Conservation (phyloP, 2,329 filamentous ascomycete species). For the Cephalotrichum gorgonifer region DNA sequence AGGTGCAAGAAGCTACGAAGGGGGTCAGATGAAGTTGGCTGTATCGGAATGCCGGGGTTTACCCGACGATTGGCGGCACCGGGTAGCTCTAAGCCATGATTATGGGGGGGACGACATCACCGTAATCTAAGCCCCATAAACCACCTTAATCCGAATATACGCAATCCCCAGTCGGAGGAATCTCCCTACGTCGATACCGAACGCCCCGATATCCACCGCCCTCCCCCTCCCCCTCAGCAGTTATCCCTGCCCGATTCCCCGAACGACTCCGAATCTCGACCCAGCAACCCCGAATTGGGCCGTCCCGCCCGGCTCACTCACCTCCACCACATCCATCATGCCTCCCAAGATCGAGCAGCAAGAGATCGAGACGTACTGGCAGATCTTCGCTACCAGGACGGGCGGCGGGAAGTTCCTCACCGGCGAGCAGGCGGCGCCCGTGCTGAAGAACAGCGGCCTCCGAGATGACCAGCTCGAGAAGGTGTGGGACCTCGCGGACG, state of each 20-base stretch:
- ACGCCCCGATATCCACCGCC: no score
- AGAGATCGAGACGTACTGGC: conserved; percentile 57
- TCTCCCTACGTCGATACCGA: no score
- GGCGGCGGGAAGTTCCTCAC: conserved; percentile 50
- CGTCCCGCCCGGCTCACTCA: no score
- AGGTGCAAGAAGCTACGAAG: no score
- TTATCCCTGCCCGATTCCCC: no score
- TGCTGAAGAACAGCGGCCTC: conserved; percentile 53
- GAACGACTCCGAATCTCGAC: no score
- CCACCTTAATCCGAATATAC: background rate
- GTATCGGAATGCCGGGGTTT: background rate
- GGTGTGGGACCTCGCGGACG: conserved; percentile 94
- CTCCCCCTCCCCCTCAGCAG: no score
- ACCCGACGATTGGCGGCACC: background rate
- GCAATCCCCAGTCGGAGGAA: background rate
- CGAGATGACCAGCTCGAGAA: conserved; percentile 76
- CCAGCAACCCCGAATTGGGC: no score
- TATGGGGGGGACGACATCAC: no score
- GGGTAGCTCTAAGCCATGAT: background rate
- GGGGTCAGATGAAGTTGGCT: no score
- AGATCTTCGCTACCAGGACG: conserved; percentile 50
- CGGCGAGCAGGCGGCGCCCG: conserved; percentile 50
- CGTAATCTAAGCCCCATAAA: background rate
- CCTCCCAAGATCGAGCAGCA: conserved; percentile 51
- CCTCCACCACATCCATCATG: conserved; percentile 28